phyloP scores from a whole-genome alignment of 2,329 filamentous ascomycete genomes.

The Bipolaris sorokiniana region DNA sequence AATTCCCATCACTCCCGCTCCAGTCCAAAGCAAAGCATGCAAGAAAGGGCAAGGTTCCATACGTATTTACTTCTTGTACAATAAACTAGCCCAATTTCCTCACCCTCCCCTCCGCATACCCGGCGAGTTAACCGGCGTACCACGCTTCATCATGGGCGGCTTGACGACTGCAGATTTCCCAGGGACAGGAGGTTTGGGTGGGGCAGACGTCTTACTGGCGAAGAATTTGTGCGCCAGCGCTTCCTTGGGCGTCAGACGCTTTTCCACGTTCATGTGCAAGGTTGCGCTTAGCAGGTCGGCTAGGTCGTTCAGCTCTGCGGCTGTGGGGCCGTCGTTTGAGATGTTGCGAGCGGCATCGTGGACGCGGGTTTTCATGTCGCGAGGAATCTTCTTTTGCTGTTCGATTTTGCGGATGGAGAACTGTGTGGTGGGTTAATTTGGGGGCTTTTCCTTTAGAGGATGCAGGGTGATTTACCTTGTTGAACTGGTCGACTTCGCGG shows the following conservation, averaged over 20 bases:
- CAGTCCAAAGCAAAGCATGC: constrained; percentile 2
- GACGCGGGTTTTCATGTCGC: constrained; percentile 79
- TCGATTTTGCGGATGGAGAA: constrained; percentile 70
- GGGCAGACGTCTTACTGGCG: constrained; percentile 36
- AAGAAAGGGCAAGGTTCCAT: not conserved
- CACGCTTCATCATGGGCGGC: constrained; percentile 33
- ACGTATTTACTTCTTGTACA: not conserved
- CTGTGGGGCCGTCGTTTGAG: constrained; percentile 67
- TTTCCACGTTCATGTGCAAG: constrained; percentile 87
- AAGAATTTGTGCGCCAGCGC: constrained; percentile 92
- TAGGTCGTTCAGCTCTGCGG: constrained; percentile 80
- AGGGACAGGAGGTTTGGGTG: constrained; percentile 17
- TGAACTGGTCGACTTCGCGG: constrained; percentile 66
- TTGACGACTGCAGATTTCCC: constrained; percentile 38
- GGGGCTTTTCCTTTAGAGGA: not conserved
- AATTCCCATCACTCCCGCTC: too few relatives aligned
- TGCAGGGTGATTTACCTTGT: constrained; percentile 33
- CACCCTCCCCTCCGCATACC: constrained; percentile 24
- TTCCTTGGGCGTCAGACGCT: constrained; percentile 84
- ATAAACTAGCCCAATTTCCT: not conserved
- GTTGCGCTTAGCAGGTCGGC: constrained; percentile 88
- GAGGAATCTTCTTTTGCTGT: constrained; percentile 65
- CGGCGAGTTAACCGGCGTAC: constrained; percentile 19
- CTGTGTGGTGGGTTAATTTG: constrained; percentile 49
- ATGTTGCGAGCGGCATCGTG: constrained; percentile 74